phyloP scores from a whole-genome alignment of 192 early-diverging fungal species.

The Geranomyces variabilis region DNA sequence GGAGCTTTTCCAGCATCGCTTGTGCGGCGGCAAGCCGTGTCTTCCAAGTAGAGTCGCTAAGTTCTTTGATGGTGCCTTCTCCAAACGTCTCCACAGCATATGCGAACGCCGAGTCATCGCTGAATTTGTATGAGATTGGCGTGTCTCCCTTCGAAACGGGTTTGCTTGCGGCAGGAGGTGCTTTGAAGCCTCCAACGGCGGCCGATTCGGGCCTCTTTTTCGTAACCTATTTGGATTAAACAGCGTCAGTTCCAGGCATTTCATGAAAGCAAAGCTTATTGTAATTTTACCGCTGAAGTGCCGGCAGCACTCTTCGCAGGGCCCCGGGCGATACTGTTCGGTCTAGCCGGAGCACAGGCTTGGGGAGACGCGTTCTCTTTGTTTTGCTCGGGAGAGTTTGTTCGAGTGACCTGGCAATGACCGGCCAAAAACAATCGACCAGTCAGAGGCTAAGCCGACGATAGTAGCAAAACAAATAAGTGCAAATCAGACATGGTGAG shows the following conservation, averaged over 20 bases:
- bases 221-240: not conserved
- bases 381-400: not conserved
- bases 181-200: conserved; percentile 7
- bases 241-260: too few relatives aligned
- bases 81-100: conserved; percentile 64
- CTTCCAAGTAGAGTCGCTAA: conserved; percentile 85
- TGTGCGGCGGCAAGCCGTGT: conserved; percentile 79
- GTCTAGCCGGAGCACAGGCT: too few relatives aligned
- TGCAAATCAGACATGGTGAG: not conserved
- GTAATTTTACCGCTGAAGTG: not conserved
- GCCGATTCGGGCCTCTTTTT: conserved; percentile 8
- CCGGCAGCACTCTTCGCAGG: not conserved
- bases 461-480: not conserved
- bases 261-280: not conserved
- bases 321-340: not conserved
- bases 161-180: conserved; percentile 36
- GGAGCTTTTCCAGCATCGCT: conserved; percentile 69
- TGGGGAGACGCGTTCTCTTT: not conserved
- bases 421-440: not conserved
- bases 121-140: conserved; percentile 69
- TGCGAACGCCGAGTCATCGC: conserved; percentile 68
- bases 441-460: not conserved
- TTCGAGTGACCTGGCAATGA: not conserved
- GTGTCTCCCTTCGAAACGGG: conserved; percentile 38
- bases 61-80: conserved; percentile 59